phyloP scores from a whole-genome alignment of 768 basidiomycete genomes.

The Symmetrospora coprosmae region DNA sequence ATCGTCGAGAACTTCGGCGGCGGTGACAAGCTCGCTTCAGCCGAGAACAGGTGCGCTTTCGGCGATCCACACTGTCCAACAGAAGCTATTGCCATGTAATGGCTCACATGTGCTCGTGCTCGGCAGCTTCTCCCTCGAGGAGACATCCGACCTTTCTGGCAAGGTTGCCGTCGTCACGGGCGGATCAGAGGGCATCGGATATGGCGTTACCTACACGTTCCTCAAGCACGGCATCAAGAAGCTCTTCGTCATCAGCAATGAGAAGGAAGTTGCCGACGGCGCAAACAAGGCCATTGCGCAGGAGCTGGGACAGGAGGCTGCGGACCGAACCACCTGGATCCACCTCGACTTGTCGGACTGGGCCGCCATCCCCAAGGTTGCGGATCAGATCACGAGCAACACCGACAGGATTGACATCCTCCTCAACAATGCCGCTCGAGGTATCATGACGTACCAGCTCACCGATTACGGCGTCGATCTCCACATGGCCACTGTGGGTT shows the following conservation, averaged over 20 bases:
- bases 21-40: conserved; percentile 4
- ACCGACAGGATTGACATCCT: conserved; percentile 23
- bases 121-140: conserved; percentile 6
- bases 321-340: conserved; percentile 18
- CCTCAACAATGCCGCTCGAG: conserved; percentile 22
- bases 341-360: conserved; percentile 16
- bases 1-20: conserved; percentile 17
- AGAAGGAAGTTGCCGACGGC: conserved; percentile 11
- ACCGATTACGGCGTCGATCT: conserved; percentile 18
- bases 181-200: conserved; percentile 16
- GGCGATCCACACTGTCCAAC: background rate
- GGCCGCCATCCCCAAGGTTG: conserved; percentile 10
- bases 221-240: conserved; percentile 14
- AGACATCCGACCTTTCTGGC: conserved; percentile 6
- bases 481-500: conserved; percentile 8
- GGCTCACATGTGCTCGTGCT: no score
- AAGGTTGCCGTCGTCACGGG: conserved; percentile 23
- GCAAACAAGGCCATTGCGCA: conserved; percentile 9
- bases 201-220: conserved; percentile 13
- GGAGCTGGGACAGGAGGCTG: conserved; percentile 19
- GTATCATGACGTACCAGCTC: conserved; percentile 24
- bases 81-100: background rate
- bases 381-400: conserved; percentile 19
- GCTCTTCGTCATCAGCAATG: conserved; percentile 15
- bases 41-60: conserved; percentile 11